These are phyloP conservation scores for Russula brevipes DNA, from an alignment of 768 basidiomycete genomes.

Conservation along the genomic window DNA sequence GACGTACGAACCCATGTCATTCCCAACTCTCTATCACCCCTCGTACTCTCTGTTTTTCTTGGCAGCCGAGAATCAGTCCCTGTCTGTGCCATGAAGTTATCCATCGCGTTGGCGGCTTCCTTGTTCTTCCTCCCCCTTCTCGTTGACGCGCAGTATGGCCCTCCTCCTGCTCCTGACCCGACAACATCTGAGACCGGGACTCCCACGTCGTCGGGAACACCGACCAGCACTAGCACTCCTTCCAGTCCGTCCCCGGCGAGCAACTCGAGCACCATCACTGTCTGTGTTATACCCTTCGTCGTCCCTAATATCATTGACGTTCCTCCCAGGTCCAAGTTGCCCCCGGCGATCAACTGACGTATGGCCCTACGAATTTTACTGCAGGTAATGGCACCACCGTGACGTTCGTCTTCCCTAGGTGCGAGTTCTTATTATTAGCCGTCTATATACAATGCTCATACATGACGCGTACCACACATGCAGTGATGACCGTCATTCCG, in stretches of 20 bases:
- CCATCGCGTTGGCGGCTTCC: conserved; percentile 27
- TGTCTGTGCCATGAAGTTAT: conserved; percentile 32
- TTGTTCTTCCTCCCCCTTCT: conserved; percentile 32
- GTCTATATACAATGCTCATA: not conserved
- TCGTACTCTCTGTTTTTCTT: not conserved
- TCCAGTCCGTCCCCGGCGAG: conserved; percentile 25
- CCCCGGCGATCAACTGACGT: conserved; percentile 36
- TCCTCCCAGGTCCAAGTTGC: conserved; percentile 42
- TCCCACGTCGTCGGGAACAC: not conserved
- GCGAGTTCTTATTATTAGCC: not conserved
- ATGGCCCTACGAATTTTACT: conserved; percentile 43
- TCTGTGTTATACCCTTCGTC: not conserved
- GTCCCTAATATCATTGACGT: not conserved
- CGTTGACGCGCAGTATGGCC: conserved; percentile 40
- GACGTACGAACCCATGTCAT: not conserved
- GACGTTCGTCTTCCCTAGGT: conserved; percentile 52
- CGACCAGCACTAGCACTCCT: conserved; percentile 2
- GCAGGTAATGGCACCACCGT: conserved; percentile 48
- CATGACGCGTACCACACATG: not conserved
- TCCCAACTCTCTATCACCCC: not conserved
- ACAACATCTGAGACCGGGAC: not conserved
- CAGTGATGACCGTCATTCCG: conserved; percentile 27
- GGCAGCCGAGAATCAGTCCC: not conserved
- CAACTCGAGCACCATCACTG: conserved; percentile 25
- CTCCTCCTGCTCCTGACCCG: conserved; percentile 4